These are phyloP conservation scores for Irpex sp. DNA, from an alignment of 1,284 basidiomycete species.

Conservation along the genomic window DNA sequence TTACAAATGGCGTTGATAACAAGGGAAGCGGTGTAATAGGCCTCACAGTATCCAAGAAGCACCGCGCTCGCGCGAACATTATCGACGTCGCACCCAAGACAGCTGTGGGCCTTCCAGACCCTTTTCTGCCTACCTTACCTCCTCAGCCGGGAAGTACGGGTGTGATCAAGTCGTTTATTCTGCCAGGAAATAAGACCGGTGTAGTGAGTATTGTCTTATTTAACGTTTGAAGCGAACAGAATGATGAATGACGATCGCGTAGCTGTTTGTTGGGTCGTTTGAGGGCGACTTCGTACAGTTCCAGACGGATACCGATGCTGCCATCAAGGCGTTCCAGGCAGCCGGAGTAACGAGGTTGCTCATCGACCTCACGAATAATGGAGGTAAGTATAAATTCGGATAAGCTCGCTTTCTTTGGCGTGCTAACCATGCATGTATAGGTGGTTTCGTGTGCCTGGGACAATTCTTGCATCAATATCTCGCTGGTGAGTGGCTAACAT, in stretches of 20 bases:
- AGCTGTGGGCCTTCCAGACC: conserved; percentile 45
- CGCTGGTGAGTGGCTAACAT: conserved; percentile 31
- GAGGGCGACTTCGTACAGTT: conserved; percentile 46
- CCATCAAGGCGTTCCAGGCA: conserved; percentile 43
- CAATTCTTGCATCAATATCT: conserved; percentile 58
- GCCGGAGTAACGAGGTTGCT: conserved; percentile 49
- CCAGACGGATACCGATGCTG: conserved; percentile 47
- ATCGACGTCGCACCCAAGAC: conserved; percentile 37
- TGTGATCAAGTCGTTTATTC: conserved; percentile 57
- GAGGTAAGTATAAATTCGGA: conserved; percentile 32
- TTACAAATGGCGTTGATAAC: conserved; percentile 55
- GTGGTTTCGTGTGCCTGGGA: conserved; percentile 59
- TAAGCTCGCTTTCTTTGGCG: background rate
- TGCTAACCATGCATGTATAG: conserved; percentile 23
- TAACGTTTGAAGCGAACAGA: background rate
- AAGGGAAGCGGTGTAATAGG: conserved; percentile 18
- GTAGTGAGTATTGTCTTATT: conserved; percentile 39
- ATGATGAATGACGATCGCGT: background rate
- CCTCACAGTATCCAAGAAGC: background rate
- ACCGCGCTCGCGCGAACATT: conserved; percentile 36
- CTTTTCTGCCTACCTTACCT: conserved; percentile 46
- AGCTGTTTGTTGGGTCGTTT: conserved; percentile 67
- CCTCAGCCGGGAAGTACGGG: conserved; percentile 43
- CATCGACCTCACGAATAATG: conserved; percentile 61
- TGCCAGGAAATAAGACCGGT: conserved; percentile 56